Percentiles rank a stretch among this genome's conserved stretches.
These are phyloP conservation scores for Jimgerdemannia lactiflua DNA, from an alignment of 192 early-diverging fungal genomes.

Conservation along the genomic window DNA sequence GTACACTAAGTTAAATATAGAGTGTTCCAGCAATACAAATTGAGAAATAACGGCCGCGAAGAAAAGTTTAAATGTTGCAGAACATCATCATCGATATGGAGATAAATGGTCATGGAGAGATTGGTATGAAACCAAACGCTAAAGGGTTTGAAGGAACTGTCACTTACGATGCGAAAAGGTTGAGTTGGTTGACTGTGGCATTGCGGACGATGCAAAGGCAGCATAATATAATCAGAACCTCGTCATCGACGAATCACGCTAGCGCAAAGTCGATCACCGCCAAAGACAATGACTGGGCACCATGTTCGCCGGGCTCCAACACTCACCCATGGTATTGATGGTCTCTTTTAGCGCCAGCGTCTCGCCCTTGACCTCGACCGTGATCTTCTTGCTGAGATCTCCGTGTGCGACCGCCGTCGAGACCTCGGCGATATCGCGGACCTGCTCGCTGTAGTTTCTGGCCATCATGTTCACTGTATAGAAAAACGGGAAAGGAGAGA, in stretches of 20 bases:
- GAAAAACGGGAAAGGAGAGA: not conserved
- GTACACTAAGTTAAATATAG: too few relatives aligned
- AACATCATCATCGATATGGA: too few relatives aligned
- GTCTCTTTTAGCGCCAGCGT: constrained; percentile 53
- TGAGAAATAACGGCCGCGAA: too few relatives aligned
- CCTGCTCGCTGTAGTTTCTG: constrained; percentile 51
- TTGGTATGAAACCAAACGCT: too few relatives aligned
- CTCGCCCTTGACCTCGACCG: constrained; percentile 53
- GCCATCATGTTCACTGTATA: constrained; percentile 54
- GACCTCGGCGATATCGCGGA: constrained; percentile 60
- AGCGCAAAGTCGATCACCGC: constrained; percentile 1
- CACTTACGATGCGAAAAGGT: constrained; percentile 44
- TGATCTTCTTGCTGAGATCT: constrained; percentile 57
- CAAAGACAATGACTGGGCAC: not conserved
- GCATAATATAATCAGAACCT: constrained; percentile 6
- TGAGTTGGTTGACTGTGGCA: constrained; percentile 13
- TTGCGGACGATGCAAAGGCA: not conserved
- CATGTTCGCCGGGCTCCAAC: not conserved
- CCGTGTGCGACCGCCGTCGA: constrained; percentile 55
- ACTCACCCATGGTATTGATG: constrained; percentile 52
- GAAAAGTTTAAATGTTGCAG: too few relatives aligned
- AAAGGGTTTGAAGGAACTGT: too few relatives aligned
- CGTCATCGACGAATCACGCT: too few relatives aligned
- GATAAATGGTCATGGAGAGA: too few relatives aligned
- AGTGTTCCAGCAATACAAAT: too few relatives aligned